These are phyloP conservation scores for Ophiostoma populinum DNA, from an alignment of 2,329 filamentous ascomycete genomes.

Conservation along the genomic window DNA sequence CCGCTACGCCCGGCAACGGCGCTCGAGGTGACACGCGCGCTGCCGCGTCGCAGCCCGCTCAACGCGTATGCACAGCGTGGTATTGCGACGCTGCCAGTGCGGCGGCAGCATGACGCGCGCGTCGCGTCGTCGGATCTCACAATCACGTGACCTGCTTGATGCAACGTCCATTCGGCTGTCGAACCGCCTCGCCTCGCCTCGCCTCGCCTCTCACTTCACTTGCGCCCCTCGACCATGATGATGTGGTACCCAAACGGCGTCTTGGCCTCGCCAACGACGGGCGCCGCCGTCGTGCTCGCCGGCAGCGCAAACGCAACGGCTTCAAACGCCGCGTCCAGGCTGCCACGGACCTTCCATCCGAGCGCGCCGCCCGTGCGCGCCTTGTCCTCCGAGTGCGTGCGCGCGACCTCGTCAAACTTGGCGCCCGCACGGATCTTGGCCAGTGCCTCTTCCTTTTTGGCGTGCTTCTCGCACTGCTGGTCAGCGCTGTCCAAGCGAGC, in stretches of 20 bases:
- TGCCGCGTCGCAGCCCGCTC: conserved; percentile 2
- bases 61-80: conserved; percentile 4
- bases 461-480: conserved; percentile 50
- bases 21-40: background rate
- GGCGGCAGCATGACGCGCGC: too few species aligned
- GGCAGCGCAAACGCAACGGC: conserved; percentile 54
- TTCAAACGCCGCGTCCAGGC: conserved; percentile 51
- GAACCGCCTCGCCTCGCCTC: too few species aligned
- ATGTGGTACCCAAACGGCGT: conserved; percentile 66
- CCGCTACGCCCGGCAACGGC: conserved; percentile 2
- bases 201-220: too few species aligned
- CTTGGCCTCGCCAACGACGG: conserved; percentile 53
- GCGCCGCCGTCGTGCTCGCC: conserved; percentile 43
- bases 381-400: conserved; percentile 61
- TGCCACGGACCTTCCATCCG: conserved; percentile 56
- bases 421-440: conserved; percentile 47
- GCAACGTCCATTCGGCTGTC: too few species aligned
- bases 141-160: too few species aligned
- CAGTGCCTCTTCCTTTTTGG: conserved; percentile 61
- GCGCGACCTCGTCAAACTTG: conserved; percentile 61
- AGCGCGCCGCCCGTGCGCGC: conserved; percentile 51
- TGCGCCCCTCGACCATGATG: conserved; percentile 53
- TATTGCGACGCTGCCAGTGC: conserved; percentile 8
- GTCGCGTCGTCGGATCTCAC: too few species aligned
- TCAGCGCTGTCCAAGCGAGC: background rate